Percentiles rank a stretch among this genome's conserved stretches.
Evolutionary conservation across 73 alveolate species (phyloP).

Genomic region (Chromera velia): DNA sequence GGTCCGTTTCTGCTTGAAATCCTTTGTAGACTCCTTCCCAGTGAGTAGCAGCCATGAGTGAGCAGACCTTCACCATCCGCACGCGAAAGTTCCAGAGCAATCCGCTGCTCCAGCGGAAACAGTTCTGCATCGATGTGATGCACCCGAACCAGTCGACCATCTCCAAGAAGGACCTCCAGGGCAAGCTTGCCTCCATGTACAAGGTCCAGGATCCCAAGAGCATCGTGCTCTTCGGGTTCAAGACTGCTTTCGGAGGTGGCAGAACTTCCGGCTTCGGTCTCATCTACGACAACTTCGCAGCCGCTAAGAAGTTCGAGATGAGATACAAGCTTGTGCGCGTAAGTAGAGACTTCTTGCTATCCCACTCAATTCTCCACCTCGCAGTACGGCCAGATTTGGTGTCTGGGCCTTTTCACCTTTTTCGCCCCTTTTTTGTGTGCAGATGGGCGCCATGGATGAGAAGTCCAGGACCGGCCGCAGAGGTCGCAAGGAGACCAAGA

Average conservation of each 20-base stretch:
- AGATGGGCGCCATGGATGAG: no score
- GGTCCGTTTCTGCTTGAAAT: no score
- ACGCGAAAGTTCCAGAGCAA: not conserved
- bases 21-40: no score
- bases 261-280: slow-evolving; percentile 71
- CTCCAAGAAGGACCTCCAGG: slow-evolving; percentile 62
- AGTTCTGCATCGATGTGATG: slow-evolving; percentile 26
- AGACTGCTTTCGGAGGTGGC: slow-evolving; percentile 81
- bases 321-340: not conserved
- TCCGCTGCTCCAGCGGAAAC: not conserved
- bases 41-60: not conserved
- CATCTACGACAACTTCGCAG: slow-evolving; percentile 63
- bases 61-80: not conserved
- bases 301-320: not conserved
- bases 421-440: no score
- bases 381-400: no score
- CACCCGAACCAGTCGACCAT: slow-evolving; percentile 66
- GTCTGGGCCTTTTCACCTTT: no score
- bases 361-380: no score
- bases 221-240: slow-evolving; percentile 64
- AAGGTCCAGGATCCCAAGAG: slow-evolving; percentile 51
- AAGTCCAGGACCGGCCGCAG: no score
- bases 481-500: not conserved
- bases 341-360: no score
- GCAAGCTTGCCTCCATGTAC: slow-evolving; percentile 53